Conservation (phyloP, 2,329 filamentous ascomycete species). For the Sporothrix humicola region DNA sequence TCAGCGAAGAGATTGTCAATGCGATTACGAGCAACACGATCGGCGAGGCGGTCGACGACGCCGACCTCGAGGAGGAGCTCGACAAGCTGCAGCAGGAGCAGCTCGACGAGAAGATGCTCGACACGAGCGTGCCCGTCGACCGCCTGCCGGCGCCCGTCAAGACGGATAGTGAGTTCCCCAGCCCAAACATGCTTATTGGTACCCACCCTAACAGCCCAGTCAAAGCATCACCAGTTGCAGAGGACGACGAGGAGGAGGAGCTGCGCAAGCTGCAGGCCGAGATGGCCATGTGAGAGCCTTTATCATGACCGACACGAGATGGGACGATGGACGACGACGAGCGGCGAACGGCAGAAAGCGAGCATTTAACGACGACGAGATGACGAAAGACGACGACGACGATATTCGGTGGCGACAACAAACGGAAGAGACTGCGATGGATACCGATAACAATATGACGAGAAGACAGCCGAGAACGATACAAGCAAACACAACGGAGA, state of each 20-base stretch:
- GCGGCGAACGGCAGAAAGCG: background rate
- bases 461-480: background rate
- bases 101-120: slow-evolving; percentile 91
- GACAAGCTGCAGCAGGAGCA: slow-evolving; percentile 88
- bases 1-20: slow-evolving; percentile 89
- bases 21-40: slow-evolving; percentile 77
- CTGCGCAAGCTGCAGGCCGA: slow-evolving; percentile 91
- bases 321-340: background rate
- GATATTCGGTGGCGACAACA: background rate
- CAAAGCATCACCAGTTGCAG: slow-evolving; percentile 58
- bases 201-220: slow-evolving; percentile 44
- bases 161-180: slow-evolving; percentile 74
- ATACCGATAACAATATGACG: background rate
- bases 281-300: slow-evolving; percentile 80
- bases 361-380: background rate
- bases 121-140: slow-evolving; percentile 80
- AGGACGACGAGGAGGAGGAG: slow-evolving; percentile 95
- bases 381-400: background rate
- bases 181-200: slow-evolving; percentile 52
- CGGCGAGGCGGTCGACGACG: slow-evolving; percentile 78
- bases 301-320: background rate
- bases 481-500: background rate
- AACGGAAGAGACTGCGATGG: background rate
- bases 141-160: slow-evolving; percentile 76
- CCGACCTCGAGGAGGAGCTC: slow-evolving; percentile 83